Evolutionary conservation across 2,329 filamentous ascomycete genomes (phyloP).

Genomic region (Fusarium abutilonis): DNA sequence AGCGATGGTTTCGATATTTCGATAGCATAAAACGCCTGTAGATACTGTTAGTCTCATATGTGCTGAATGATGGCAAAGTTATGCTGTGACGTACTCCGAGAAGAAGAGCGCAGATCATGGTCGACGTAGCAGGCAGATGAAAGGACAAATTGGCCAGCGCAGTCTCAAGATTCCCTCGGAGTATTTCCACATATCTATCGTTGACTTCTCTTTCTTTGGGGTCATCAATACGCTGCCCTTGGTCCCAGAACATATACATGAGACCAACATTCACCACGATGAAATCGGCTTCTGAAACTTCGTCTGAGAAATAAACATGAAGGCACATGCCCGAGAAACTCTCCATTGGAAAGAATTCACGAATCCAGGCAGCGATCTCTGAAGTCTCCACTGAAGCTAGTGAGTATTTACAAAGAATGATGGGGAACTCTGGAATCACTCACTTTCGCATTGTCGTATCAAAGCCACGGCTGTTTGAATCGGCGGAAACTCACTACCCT

Average conservation of each 20-base stretch:
- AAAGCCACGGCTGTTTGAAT: conserved; percentile 40
- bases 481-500: conserved; percentile 37
- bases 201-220: conserved; percentile 41
- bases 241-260: conserved; percentile 46
- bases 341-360: conserved; percentile 45
- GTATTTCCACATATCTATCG: conserved; percentile 38
- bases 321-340: conserved; percentile 49
- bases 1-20: conserved; percentile 49
- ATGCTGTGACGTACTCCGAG: conserved; percentile 31
- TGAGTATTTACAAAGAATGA: background rate
- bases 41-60: conserved; percentile 3
- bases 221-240: conserved; percentile 14
- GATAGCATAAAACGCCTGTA: conserved; percentile 47
- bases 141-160: conserved; percentile 47
- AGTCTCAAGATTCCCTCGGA: conserved; percentile 48
- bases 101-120: conserved; percentile 43
- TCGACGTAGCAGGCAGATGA: conserved; percentile 46
- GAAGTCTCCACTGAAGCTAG: conserved; percentile 32
- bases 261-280: conserved; percentile 50
- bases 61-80: no score
- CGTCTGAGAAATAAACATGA: conserved; percentile 48
- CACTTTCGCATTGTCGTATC: conserved; percentile 37
- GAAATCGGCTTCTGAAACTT: conserved; percentile 48
- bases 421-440: conserved; percentile 2
- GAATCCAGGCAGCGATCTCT: conserved; percentile 44